Base-by-base conservation (phyloP, 305 asterid species). In the Fraxinus xanthoxyloides region DNA sequence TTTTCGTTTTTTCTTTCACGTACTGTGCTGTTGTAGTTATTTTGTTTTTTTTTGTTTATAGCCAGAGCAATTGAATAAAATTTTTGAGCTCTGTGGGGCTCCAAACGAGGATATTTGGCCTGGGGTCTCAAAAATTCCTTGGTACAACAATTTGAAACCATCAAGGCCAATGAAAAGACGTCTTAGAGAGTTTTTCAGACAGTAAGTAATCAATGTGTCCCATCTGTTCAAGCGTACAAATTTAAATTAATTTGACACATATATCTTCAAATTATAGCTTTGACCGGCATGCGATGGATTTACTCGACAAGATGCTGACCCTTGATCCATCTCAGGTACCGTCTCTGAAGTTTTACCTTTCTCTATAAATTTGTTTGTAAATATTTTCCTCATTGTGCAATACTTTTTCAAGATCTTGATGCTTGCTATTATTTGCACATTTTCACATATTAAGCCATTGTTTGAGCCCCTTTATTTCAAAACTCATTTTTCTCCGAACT, bases 21-120 rank as follows among this genome's bases (percentile, higher is more conserved):
- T 82, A 34, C 82, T 13, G 5, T 75, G 46, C 40, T 8, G 17
- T 24, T 72, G 32, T 77, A 24, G 46, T 82, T 72, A 38, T 43
- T 67, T 32, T 77, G 21, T 24, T 46, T 48, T 76, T 76, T 35
- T 26, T 85, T 81, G 46, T 80, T 82, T 90, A 82, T 80, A 95
- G 98, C 93, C 98, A 28, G 98, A 95, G 89, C 98, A 95, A 82
- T 76, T 95, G 88, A 90, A 91, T 82, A 95, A 95, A 81, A 95
- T 93, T 51, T 93, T 93, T 80, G 98, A 95, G 85, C 86, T 95
- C n/a, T 93, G 98, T 81, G 98, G 98, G 51, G 87, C 95, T 75
- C 98, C 98, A 19, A 93, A 75, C 46, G 98, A 95, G 86, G 94
- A 89, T 31, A 93, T 85, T 83, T 95, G 98, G 98, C 98, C 98